Evolutionary conservation across 2,329 filamentous ascomycete species (phyloP), one percentile per base, ranked within the genome.

Genomic region (Ceratocystis albifundus): DNA sequence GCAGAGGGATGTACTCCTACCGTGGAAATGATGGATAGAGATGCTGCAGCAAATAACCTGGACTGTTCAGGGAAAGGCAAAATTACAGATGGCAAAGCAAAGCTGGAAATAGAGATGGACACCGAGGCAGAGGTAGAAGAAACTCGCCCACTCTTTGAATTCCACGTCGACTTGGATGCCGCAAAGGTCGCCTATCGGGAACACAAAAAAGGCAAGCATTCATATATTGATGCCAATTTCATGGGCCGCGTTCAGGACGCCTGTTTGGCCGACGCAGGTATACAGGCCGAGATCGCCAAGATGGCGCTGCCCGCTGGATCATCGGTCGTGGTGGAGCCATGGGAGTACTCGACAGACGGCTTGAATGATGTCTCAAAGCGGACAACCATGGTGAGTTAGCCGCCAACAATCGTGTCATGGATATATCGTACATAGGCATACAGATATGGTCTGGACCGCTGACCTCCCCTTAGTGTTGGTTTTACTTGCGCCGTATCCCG

Each of bases 331-430:
- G 76, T 82, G 46, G 82, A 84, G 69, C 76, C 82, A 0, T 84
- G 82, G 81, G 77, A 80, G 1, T 84, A 84, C 71, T 81, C 76
- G 0, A 78, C 79, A 0, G 80, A 84, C 70, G 81, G 80, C 0
- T 77, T 79, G 74, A 79, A 79, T 61, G 79, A 82, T 61, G 81
- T 80, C 76, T 72, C 71, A 0, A 69, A 77, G 62, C 74, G 79
- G 8, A 75, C 77, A n/a, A 78, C 76, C 0, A 82, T 82, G 80
- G 80, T 80, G 69, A 28, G 72, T n/a, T 12, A 10, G 36, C 36
- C 36, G 12, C 36, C 12, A 36, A 4, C 17, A 8, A 22, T n/a
- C 30, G n/a, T 32, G 32, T 3, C 44, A n/a, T 2, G 15, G 22
- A 25, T 41, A 12, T 12, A 12, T 41, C 3, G 36, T 10, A 41